Conservation (phyloP, 1,139 yeast genomes). For the Scheffersomyces segobiensis region DNA sequence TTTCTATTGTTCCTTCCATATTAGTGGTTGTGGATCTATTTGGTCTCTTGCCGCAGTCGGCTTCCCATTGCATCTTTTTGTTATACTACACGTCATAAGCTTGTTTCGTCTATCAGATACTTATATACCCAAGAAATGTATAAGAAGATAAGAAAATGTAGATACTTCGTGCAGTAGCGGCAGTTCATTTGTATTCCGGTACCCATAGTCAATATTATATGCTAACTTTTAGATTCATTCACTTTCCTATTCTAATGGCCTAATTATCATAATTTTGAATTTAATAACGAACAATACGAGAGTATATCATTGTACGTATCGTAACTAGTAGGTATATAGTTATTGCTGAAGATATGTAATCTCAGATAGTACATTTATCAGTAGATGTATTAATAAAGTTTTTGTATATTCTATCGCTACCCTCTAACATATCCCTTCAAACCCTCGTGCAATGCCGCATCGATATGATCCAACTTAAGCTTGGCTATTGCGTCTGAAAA, state of each 20-base stretch:
- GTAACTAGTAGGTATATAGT: too few relatives aligned
- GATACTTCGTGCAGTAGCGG: neutral
- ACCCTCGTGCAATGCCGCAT: slow-evolving; percentile 30
- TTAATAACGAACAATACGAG: too few relatives aligned
- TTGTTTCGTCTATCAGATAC: neutral
- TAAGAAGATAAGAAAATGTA: neutral
- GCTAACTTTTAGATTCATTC: too few relatives aligned
- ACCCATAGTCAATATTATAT: too few relatives aligned
- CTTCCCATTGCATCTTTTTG: neutral
- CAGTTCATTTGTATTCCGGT: too few relatives aligned
- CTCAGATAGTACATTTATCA: too few relatives aligned
- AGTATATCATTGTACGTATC: too few relatives aligned
- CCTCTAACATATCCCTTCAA: slow-evolving; percentile 28
- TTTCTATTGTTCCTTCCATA: neutral
- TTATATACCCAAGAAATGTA: neutral
- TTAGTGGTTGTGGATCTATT: neutral
- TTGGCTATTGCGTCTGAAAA: slow-evolving; percentile 47
- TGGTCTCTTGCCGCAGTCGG: neutral
- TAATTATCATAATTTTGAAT: too few relatives aligned
- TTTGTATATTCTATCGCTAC: neutral
- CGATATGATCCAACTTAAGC: slow-evolving; percentile 40
- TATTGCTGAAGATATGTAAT: neutral
- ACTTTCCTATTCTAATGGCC: too few relatives aligned
- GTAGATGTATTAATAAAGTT: neutral
- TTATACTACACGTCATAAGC: neutral